Base-by-base conservation (phyloP, 495 filamentous ascomycete species). In the Extremus antarcticus region DNA sequence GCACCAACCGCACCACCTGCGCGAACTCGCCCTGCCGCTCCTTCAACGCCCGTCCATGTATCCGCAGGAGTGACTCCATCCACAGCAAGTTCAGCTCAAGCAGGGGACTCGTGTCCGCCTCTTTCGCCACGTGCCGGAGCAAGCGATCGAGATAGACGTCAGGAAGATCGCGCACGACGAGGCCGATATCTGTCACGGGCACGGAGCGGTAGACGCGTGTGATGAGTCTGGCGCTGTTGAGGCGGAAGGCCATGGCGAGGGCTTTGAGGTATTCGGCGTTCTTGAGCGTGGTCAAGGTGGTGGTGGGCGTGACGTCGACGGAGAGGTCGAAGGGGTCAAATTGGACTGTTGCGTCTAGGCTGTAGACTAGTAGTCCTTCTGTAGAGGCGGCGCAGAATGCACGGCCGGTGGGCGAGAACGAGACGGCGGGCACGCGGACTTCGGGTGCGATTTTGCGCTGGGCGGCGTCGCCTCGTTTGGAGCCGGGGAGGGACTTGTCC, bases 301-400 rank as follows among this genome's bases (percentile, higher is more conserved):
- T 85, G 1, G 83, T 81, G 0, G 90, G 89, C 3, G 92, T 98
- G 56, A 97, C 85, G 41, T 85, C 82, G 61, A 97, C 84, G 63
- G 95, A 90, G 4, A 98, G 82, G 67, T 98, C 94, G 66, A 94
- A 95, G 1, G 92, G 92, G 68, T 98, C 92, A 63, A 98, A 98
- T 55, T 81, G 74, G 23, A 90, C 76, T 2, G 78, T 51, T 1
- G 59, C 76, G 64, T 97, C 92, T 38, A 97, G 73, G 51, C 84
- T 88, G 70, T 95, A 98, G 57, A 98, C 82, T 47, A 98, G 76
- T 25, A 98, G 73, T 15, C 92, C 92, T 71, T 98, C 92, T 1
- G 92, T 97, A 8, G 85, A 89, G 10, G 94, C 90, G 24, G 92
- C 92, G 61, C 92, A 96, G 72, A 98, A 98, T 2, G 88, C 76